Conservation (phyloP, 176 grass and related monocot species). For the Hsuehochloa calcarea region DNA sequence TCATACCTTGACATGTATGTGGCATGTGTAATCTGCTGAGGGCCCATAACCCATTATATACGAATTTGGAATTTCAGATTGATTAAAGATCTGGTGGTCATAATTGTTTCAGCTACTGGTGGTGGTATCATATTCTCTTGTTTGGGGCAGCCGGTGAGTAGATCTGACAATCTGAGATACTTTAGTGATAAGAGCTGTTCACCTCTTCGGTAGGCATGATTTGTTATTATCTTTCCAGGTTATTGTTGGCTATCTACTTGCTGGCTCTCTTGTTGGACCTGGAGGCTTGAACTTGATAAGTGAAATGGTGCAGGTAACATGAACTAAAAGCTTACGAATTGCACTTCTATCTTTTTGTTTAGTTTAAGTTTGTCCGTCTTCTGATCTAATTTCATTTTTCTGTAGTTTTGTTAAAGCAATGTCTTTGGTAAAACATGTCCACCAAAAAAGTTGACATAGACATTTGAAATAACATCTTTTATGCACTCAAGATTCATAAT, state of each 20-base stretch:
- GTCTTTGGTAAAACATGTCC: background rate
- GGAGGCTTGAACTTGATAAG: constrained; percentile 88
- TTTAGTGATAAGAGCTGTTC: background rate
- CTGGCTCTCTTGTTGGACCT: constrained; percentile 90
- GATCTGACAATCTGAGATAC: constrained; percentile 33
- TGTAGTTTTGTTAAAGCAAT: background rate
- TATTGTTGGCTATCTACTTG: constrained; percentile 99
- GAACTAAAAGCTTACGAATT: background rate
- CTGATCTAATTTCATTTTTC: background rate
- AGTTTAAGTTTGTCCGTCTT: background rate
- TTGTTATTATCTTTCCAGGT: constrained; percentile 53
- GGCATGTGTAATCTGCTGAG: constrained; percentile 19
- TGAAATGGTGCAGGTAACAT: constrained; percentile 94
- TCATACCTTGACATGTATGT: constrained; percentile 27
- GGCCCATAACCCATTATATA: constrained; percentile 1
- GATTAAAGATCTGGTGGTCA: constrained; percentile 94
- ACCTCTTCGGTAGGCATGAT: constrained; percentile 21
- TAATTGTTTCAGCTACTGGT: constrained; percentile 94
- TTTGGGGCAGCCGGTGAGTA: constrained; percentile 83
- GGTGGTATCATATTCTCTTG: constrained; percentile 94
- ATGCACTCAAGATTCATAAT: constrained; percentile 2
- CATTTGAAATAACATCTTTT: constrained; percentile 30
- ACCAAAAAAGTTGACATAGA: constrained; percentile 12
- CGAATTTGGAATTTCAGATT: constrained; percentile 64
- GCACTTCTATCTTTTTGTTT: constrained; percentile 1